Base-by-base conservation (phyloP, 257 asterid genomes). In the Jaltomata sinuosa region DNA sequence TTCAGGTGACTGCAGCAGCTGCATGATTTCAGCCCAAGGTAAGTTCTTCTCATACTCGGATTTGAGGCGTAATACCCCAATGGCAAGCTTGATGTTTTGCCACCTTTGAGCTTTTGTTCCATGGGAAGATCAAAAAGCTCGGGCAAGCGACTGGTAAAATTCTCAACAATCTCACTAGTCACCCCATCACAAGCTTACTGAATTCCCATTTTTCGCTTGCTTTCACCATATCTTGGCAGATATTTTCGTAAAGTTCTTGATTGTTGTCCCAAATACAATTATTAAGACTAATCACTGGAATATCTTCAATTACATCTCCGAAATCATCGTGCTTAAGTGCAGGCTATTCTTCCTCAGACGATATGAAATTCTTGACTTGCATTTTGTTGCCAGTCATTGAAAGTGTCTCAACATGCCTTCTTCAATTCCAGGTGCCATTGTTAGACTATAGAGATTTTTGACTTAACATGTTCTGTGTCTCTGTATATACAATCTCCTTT, bases 21-120 rank as follows among this genome's bases (percentile, higher is more conserved):
- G 88, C 77, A 83, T 59, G 50, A 85, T 87, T 25, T 85, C 88
- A 2, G 86, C 88, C 88, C 88, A 87, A 38, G 88, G 87, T 47
- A 87, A 83, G 67, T 87, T 87, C 8, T 68, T 32, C 12, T 81
- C 81, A 29, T 85, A 83, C 54, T 85, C 82, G 84, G 50, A 47
- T 85, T 85, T 2, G 86, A 84, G 1, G 88, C 82, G 3, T 83
- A 85, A 67, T 85, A 83, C 3, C 79, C 88, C 68, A 87, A 83
- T 3, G 90, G 80, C 42, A 87, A 40, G 53, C 57, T 65, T 61
- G 80, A 69, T 25, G 67, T 79, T 64, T 71, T 83, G 4, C 76
- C 83, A 53, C 88, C 90, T 77, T 49, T 83, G 25, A 87, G n/a
- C 77, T 79, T 87, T 49, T 83, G 88, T 57, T 85, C 84, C 87